Evolutionary conservation across 2,329 filamentous ascomycete genomes (phyloP).

Genomic region (Monilinia vaccinii-corymbosi): DNA sequence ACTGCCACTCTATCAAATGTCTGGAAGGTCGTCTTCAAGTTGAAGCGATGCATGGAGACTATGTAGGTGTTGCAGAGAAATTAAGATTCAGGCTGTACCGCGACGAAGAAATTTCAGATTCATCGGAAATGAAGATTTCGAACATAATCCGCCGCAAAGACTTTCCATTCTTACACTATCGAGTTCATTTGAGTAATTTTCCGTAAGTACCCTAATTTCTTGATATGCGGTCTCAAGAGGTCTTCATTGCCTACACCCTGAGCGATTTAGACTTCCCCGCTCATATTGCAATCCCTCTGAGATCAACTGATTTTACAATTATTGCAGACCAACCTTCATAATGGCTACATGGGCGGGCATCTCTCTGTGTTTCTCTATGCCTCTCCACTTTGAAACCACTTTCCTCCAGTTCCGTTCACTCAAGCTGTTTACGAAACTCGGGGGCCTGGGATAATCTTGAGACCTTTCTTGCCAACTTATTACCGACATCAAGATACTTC

Average conservation of each 20-base stretch:
- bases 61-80: slow-evolving; percentile 15
- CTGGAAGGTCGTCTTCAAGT: slow-evolving; percentile 12
- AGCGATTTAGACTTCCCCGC: neutral
- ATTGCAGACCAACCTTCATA: neutral
- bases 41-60: slow-evolving; percentile 13
- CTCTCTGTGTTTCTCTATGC: slow-evolving; percentile 12
- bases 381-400: slow-evolving; percentile 7
- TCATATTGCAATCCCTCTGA: neutral
- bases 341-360: slow-evolving; percentile 12
- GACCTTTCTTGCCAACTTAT: slow-evolving; percentile 10
- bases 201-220: slow-evolving; percentile 10
- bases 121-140: neutral
- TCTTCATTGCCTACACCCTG: neutral
- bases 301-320: neutral
- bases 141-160: neutral
- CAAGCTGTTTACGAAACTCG: slow-evolving; percentile 13
- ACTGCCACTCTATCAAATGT: slow-evolving; percentile 11
- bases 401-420: neutral
- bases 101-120: neutral
- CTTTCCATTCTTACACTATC: slow-evolving; percentile 13
- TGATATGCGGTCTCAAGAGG: neutral
- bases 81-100: slow-evolving; percentile 11
- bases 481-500: slow-evolving; percentile 2
- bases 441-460: neutral
- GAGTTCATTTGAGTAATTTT: slow-evolving; percentile 17